phyloP scores from a whole-genome alignment of 495 filamentous ascomycete species.

The Daldinia decipiens region DNA sequence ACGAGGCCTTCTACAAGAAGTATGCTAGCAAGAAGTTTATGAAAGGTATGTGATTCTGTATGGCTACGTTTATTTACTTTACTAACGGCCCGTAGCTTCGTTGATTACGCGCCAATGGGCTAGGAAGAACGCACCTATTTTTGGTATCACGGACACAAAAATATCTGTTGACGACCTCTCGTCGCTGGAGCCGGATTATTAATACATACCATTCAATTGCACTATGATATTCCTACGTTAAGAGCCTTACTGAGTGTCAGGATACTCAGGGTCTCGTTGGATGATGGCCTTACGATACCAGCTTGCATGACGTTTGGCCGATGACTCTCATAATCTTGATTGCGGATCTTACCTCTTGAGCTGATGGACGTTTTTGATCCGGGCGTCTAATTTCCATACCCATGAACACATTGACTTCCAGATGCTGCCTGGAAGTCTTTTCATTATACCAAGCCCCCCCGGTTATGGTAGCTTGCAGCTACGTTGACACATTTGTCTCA shows the following conservation, averaged over 20 bases:
- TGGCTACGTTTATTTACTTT: conserved; percentile 9
- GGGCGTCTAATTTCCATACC: conserved; percentile 16
- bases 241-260: conserved; percentile 33
- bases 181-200: conserved; percentile 21
- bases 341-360: conserved; percentile 10
- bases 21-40: conserved; percentile 99
- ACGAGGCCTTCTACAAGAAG: conserved; percentile 99
- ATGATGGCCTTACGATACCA: conserved; percentile 45
- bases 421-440: conserved; percentile 25
- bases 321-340: conserved; percentile 35
- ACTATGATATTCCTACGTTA: conserved; percentile 40
- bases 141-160: conserved; percentile 55
- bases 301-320: conserved; percentile 42
- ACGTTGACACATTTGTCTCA: conserved; percentile 19
- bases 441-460: conserved; percentile 10
- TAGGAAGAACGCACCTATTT: conserved; percentile 71
- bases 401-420: conserved; percentile 25
- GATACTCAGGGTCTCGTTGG: conserved; percentile 47
- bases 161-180: conserved; percentile 57
- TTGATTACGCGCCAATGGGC: conserved; percentile 93
- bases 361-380: conserved; percentile 17
- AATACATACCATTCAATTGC: conserved; percentile 5
- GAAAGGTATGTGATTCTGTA: conserved; percentile 73
- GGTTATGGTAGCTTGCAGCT: conserved; percentile 28
- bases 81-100: conserved; percentile 69